Conservation (phyloP, 2,329 filamentous ascomycete species). For the Aspergillus tamarii region DNA sequence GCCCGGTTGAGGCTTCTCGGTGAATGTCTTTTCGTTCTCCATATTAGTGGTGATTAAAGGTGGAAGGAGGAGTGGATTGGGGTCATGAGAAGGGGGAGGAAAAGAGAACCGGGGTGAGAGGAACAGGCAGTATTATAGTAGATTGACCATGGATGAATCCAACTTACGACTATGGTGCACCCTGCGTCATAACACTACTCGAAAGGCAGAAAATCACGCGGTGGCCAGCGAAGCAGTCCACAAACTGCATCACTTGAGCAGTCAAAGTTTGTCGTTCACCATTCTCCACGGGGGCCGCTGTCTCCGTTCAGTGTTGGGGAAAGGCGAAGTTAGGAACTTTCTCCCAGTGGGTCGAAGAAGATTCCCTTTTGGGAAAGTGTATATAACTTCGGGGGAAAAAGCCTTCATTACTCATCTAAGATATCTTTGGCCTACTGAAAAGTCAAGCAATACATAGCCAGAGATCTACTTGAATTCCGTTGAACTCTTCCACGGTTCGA, state of each 20-base stretch:
- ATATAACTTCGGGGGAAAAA: slow-evolving; percentile 1
- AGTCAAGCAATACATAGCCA: neutral
- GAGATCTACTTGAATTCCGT: neutral
- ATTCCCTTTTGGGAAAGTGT: neutral
- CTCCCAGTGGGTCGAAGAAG: neutral
- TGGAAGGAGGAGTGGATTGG: neutral
- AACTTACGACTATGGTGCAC: neutral
- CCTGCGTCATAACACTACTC: slow-evolving; percentile 2
- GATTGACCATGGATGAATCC: neutral
- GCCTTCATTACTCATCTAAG: neutral
- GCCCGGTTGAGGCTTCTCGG: slow-evolving; percentile 26
- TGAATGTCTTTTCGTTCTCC: slow-evolving; percentile 28
- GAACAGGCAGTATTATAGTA: slow-evolving; percentile 1
- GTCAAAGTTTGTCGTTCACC: slow-evolving; percentile 1
- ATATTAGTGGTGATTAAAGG: slow-evolving; percentile 16
- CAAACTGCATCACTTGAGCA: slow-evolving; percentile 5
- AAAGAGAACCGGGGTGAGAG: slow-evolving; percentile 3
- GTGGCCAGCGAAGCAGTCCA: neutral
- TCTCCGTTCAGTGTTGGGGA: slow-evolving; percentile 1
- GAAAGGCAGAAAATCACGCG: neutral
- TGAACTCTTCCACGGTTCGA: neutral
- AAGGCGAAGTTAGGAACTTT: neutral
- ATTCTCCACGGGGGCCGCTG: slow-evolving; percentile 4
- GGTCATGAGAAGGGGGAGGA: slow-evolving; percentile 1
- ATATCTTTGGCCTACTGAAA: neutral